These are phyloP conservation scores for Neofusicoccum ribis DNA, from an alignment of 2,329 filamentous ascomycete species.

Conservation along the genomic window DNA sequence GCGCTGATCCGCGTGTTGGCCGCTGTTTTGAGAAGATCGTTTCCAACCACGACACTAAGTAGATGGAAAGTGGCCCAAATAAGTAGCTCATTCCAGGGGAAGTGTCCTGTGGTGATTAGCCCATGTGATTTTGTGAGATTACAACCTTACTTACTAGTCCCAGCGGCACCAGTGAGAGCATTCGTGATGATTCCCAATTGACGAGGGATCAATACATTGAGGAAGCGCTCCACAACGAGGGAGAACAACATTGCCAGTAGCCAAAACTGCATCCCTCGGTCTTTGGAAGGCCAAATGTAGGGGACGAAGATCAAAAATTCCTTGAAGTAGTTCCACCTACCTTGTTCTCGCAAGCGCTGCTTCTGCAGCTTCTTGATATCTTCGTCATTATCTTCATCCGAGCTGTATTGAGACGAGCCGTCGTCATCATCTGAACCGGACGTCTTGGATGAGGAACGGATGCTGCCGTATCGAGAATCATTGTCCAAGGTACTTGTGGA, in stretches of 20 bases:
- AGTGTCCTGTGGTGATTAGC: not conserved
- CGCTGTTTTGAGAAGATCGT: not conserved
- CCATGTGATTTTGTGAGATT: not conserved
- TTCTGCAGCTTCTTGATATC: conserved; percentile 47
- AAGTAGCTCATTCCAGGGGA: conserved; percentile 7
- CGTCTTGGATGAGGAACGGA: not conserved
- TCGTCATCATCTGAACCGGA: not conserved
- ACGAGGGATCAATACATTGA: conserved; percentile 72
- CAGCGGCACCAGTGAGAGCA: conserved; percentile 44
- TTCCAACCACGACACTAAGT: not conserved
- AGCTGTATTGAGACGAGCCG: too few relatives aligned
- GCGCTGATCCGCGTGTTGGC: not conserved
- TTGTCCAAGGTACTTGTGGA: not conserved
- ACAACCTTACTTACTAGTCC: not conserved
- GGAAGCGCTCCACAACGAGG: conserved; percentile 63
- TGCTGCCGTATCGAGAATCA: not conserved
- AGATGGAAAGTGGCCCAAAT: not conserved
- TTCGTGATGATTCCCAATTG: conserved; percentile 75
- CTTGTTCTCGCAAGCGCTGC: conserved; percentile 65
- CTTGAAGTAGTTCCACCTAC: conserved; percentile 71
- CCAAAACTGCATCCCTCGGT: conserved; percentile 63
- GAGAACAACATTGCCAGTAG: conserved; percentile 64
- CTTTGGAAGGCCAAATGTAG: conserved; percentile 70
- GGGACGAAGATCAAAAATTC: conserved; percentile 71
- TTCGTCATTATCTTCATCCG: conserved; percentile 35